phyloP scores from a whole-genome alignment of 108 stramenopile genomes.

The Nitzschia putrida region DNA sequence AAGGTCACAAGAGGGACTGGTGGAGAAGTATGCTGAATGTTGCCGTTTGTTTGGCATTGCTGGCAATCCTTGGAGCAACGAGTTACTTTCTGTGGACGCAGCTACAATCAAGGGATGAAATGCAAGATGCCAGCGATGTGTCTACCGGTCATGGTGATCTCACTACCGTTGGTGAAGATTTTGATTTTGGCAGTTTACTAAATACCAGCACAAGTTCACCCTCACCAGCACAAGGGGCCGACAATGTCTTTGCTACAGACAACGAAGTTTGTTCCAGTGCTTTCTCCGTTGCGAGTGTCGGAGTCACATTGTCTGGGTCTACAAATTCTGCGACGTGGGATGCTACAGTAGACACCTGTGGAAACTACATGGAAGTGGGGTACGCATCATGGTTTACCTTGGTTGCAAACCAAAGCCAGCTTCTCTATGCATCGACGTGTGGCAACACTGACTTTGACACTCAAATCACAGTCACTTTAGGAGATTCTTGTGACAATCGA shows the following conservation, averaged over 20 bases:
- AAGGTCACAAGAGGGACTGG: too few species aligned
- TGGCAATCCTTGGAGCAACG: too few species aligned
- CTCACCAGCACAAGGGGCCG: too few species aligned
- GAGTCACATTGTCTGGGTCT: slow-evolving; percentile 10
- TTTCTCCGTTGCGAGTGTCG: not conserved
- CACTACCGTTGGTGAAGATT: slow-evolving; percentile 1
- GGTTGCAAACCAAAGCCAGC: slow-evolving; percentile 9
- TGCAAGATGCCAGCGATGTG: too few species aligned
- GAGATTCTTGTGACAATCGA: slow-evolving; percentile 3
- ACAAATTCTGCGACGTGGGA: slow-evolving; percentile 20
- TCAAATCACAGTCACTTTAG: slow-evolving; percentile 31
- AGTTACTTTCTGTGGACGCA: too few species aligned
- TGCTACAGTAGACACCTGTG: slow-evolving; percentile 31
- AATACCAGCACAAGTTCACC: too few species aligned
- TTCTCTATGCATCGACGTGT: slow-evolving; percentile 37
- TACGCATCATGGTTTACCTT: slow-evolving; percentile 26
- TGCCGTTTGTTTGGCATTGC: too few species aligned
- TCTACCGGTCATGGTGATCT: too few species aligned
- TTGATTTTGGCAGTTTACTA: too few species aligned
- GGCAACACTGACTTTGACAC: slow-evolving; percentile 34
- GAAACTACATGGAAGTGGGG: slow-evolving; percentile 31
- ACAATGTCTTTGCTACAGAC: slow-evolving; percentile 5
- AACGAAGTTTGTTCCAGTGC: slow-evolving; percentile 27
- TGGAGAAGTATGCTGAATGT: too few species aligned
- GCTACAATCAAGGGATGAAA: too few species aligned